These are phyloP conservation scores for Guadua angustifolia DNA, from an alignment of 176 grass and related monocot species.

Conservation along the genomic window DNA sequence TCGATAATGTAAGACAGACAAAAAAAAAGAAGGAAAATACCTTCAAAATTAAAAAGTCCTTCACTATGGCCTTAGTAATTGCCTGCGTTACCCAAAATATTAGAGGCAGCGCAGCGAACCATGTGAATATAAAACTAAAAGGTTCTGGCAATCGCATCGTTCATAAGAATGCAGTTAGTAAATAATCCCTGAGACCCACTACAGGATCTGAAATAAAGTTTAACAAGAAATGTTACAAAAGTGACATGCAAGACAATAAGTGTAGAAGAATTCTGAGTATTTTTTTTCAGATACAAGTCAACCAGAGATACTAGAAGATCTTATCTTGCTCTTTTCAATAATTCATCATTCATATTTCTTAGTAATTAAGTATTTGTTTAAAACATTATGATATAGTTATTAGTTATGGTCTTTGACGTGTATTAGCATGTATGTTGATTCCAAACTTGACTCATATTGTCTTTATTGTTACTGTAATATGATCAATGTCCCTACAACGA, in stretches of 20 bases:
- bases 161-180: slow-evolving; percentile 33
- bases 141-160: slow-evolving; percentile 86
- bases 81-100: slow-evolving; percentile 75
- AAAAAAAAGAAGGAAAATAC: slow-evolving; percentile 43
- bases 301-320: not conserved
- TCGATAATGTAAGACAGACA: slow-evolving; percentile 34
- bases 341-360: too few relatives aligned
- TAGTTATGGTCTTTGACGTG: too few relatives aligned
- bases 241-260: not conserved
- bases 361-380: too few relatives aligned
- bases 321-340: too few relatives aligned
- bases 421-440: too few relatives aligned
- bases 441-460: too few relatives aligned
- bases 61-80: slow-evolving; percentile 77
- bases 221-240: not conserved
- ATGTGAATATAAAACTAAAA: slow-evolving; percentile 95
- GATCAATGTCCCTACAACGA: too few relatives aligned
- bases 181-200: not conserved
- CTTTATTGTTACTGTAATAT: too few relatives aligned
- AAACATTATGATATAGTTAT: too few relatives aligned
- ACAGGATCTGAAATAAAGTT: too few relatives aligned
- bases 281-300: not conserved
- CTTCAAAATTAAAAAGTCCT: slow-evolving; percentile 94
- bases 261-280: not conserved
- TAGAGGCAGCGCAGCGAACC: slow-evolving; percentile 88